Conservation (phyloP, 371 early-diverging fungal species). For the Mucor indicus region DNA sequence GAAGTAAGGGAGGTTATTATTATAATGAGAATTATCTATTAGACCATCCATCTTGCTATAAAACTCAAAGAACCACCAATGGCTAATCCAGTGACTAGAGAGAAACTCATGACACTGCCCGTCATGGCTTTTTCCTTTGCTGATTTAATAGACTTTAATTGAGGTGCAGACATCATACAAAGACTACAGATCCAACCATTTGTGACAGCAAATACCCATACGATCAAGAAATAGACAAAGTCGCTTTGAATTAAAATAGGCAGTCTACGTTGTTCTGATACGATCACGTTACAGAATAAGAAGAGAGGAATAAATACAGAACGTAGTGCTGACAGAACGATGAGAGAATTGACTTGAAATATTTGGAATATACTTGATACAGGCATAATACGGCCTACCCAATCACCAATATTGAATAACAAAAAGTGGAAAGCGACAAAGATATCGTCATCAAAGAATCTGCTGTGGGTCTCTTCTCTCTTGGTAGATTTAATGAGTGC, state of each 20-base stretch:
- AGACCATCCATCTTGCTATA: slow-evolving; percentile 32
- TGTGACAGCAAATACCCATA: slow-evolving; percentile 62
- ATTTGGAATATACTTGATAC: slow-evolving; percentile 32
- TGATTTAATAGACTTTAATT: slow-evolving; percentile 37
- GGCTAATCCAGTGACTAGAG: slow-evolving; percentile 68
- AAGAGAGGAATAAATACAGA: slow-evolving; percentile 68
- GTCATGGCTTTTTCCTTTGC: slow-evolving; percentile 48
- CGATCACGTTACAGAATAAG: slow-evolving; percentile 66
- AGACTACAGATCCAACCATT: slow-evolving; percentile 73
- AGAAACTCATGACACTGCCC: slow-evolving; percentile 70
- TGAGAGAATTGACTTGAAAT: slow-evolving; percentile 38
- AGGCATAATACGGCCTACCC: slow-evolving; percentile 63
- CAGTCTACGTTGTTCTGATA: slow-evolving; percentile 38
- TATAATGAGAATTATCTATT: neutral
- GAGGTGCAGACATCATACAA: slow-evolving; percentile 77
- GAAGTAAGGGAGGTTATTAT: no score
- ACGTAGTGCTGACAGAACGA: slow-evolving; percentile 45
- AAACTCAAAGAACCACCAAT: slow-evolving; percentile 65
- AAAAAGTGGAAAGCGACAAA: slow-evolving; percentile 78
- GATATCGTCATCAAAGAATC: slow-evolving; percentile 52
- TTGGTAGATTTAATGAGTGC: slow-evolving; percentile 60
- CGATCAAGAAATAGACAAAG: slow-evolving; percentile 53
- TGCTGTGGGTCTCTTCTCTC: slow-evolving; percentile 18
- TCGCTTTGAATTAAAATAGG: slow-evolving; percentile 63
- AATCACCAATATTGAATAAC: slow-evolving; percentile 74